Percentiles rank a stretch among this genome's conserved stretches.
Conservation (phyloP, 2,329 filamentous ascomycete genomes). For the Colletotrichum plurivorum region DNA sequence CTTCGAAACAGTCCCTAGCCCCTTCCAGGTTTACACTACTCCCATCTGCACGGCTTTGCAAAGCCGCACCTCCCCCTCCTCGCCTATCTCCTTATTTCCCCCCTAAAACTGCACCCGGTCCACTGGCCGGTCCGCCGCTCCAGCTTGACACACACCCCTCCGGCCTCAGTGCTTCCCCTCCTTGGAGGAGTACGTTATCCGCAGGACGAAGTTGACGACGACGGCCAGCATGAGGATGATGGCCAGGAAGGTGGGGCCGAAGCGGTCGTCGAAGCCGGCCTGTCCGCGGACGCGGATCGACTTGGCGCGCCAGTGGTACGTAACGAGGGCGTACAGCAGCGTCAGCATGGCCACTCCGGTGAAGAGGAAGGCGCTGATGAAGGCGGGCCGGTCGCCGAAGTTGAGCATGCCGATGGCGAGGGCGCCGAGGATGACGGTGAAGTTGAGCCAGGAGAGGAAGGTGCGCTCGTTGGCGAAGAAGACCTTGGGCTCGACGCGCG, state of each 20-base stretch:
- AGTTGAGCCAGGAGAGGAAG: constrained; percentile 99
- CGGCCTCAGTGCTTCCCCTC: constrained; percentile 46
- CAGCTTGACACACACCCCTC: not conserved
- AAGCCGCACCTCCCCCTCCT: too few species aligned
- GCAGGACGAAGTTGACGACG: constrained; percentile 94
- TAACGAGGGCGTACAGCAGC: constrained; percentile 94
- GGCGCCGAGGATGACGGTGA: constrained; percentile 97
- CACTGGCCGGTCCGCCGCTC: not conserved
- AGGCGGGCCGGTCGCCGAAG: constrained; percentile 94
- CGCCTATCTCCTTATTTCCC: too few species aligned
- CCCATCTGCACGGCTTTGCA: too few species aligned
- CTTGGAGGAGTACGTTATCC: constrained; percentile 68
- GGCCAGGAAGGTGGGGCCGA: constrained; percentile 92
- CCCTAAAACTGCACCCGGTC: not conserved
- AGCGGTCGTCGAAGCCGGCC: constrained; percentile 95
- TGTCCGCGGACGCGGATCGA: constrained; percentile 93
- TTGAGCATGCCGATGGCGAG: constrained; percentile 97
- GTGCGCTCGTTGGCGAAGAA: constrained; percentile 99
- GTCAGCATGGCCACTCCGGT: constrained; percentile 94
- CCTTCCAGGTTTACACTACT: too few species aligned
- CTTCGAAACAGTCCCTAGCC: too few species aligned
- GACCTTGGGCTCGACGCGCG: constrained; percentile 98
- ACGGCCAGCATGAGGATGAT: constrained; percentile 89
- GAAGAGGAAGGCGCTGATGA: constrained; percentile 94
- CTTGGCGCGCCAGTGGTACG: constrained; percentile 97